Percentiles rank a stretch among this genome's conserved stretches.
phyloP scores from a whole-genome alignment of 2,329 filamentous ascomycete genomes.

The Xylariaceae sp. region DNA sequence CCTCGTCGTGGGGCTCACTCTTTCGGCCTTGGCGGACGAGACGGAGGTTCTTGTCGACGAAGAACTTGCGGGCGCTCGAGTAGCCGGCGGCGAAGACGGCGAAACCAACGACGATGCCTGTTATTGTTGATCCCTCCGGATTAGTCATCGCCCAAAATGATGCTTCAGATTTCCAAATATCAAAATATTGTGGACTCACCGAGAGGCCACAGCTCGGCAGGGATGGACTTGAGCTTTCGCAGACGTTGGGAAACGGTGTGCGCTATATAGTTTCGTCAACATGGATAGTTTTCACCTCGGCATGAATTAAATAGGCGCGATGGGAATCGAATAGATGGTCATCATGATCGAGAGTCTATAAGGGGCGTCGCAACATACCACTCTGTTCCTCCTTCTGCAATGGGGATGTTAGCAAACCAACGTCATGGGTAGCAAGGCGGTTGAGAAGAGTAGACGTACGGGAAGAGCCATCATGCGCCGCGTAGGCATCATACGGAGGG shows the following conservation, averaged over 20 bases:
- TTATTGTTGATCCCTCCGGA: conserved; percentile 5
- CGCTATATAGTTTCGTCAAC: conserved; percentile 50
- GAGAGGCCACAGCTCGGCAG: conserved; percentile 89
- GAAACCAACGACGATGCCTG: conserved; percentile 83
- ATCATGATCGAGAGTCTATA: conserved; percentile 17
- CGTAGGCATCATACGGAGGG: conserved; percentile 64
- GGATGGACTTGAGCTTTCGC: conserved; percentile 82
- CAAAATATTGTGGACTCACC: conserved; percentile 54
- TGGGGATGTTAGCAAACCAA: conserved; percentile 36
- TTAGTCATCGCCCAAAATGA: conserved; percentile 1
- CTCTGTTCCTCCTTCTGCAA: conserved; percentile 62
- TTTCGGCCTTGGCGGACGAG: conserved; percentile 66
- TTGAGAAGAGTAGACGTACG: conserved; percentile 46
- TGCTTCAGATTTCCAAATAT: background rate
- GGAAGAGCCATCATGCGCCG: conserved; percentile 66
- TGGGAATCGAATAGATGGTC: conserved; percentile 3
- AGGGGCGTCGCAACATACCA: conserved; percentile 48
- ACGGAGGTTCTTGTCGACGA: conserved; percentile 88
- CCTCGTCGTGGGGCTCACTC: conserved; percentile 33
- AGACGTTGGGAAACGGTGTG: conserved; percentile 97
- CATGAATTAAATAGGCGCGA: background rate
- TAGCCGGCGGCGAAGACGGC: conserved; percentile 78
- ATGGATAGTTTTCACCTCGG: conserved; percentile 3
- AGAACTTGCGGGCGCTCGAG: conserved; percentile 77
- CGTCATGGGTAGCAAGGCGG: conserved; percentile 28